These are phyloP conservation scores for Phoma sp. DNA, from an alignment of 2,329 filamentous ascomycete genomes.

Conservation along the genomic window DNA sequence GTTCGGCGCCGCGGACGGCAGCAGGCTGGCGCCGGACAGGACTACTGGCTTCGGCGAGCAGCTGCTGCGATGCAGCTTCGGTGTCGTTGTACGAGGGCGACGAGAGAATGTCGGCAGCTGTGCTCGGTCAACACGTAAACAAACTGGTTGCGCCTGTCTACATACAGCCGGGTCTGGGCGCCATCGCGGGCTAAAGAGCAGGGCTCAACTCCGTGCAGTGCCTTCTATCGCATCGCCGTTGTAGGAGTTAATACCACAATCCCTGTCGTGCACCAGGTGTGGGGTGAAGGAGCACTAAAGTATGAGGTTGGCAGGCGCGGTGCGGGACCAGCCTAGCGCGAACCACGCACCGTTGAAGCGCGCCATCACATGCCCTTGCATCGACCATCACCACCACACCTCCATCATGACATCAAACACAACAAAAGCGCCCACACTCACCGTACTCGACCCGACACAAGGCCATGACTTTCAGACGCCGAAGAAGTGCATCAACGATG, in stretches of 20 bases:
- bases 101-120: not conserved
- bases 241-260: not conserved
- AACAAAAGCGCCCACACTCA: slow-evolving; percentile 28
- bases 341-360: slow-evolving; percentile 12
- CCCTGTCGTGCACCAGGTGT: not conserved
- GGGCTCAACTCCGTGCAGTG: no score
- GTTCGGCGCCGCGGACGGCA: slow-evolving; percentile 29
- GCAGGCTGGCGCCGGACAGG: slow-evolving; percentile 12
- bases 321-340: slow-evolving; percentile 12
- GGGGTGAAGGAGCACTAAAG: slow-evolving; percentile 12
- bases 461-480: slow-evolving; percentile 68
- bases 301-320: slow-evolving; percentile 1
- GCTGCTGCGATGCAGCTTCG: slow-evolving; percentile 34
- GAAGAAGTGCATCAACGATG: slow-evolving; percentile 83
- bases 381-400: slow-evolving; percentile 11
- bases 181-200: slow-evolving; percentile 1
- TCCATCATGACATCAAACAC: slow-evolving; percentile 32
- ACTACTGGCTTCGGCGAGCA: slow-evolving; percentile 28
- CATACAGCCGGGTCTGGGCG: not conserved
- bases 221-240: not conserved
- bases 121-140: slow-evolving; percentile 1
- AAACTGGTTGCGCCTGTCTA: not conserved
- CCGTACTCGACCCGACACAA: slow-evolving; percentile 27
- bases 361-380: slow-evolving; percentile 30
- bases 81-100: slow-evolving; percentile 12